Evolutionary conservation across 1,139 yeast species (phyloP).

Genomic region (Lodderomyces jiufengensis): DNA sequence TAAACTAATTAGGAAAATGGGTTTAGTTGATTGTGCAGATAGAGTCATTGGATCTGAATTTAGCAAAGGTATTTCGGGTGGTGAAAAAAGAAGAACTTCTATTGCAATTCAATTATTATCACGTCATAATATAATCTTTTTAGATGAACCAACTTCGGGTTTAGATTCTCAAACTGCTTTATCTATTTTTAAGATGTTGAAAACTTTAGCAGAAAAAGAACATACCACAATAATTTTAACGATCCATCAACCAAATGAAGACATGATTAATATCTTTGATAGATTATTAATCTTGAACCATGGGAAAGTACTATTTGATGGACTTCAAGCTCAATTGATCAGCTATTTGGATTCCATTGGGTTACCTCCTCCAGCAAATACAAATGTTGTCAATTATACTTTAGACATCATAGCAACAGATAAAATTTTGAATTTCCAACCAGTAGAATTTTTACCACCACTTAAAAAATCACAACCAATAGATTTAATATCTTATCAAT

Average conservation of each 20-base stretch:
- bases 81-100: constrained; percentile 74
- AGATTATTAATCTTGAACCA: constrained; percentile 65
- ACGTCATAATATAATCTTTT: constrained; percentile 53
- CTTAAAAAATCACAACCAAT: constrained; percentile 3
- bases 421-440: constrained; percentile 3
- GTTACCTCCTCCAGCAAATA: constrained; percentile 51
- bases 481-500: constrained; percentile 14
- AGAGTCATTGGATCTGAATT: constrained; percentile 67
- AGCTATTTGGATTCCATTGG: constrained; percentile 46
- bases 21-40: constrained; percentile 69
- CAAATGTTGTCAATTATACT: constrained; percentile 70
- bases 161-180: constrained; percentile 43
- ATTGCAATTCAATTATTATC: constrained; percentile 71
- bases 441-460: not conserved
- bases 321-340: constrained; percentile 31
- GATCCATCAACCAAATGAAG: constrained; percentile 79
- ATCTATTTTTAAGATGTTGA: constrained; percentile 54
- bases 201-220: constrained; percentile 38
- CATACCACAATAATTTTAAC: constrained; percentile 66
- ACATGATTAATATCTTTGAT: constrained; percentile 59
- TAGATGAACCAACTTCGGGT: constrained; percentile 40
- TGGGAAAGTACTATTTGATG: constrained; percentile 64
- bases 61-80: constrained; percentile 74
- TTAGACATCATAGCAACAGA: constrained; percentile 53
- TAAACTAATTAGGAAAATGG: constrained; percentile 56